Percentiles rank a stretch among this genome's conserved stretches.
Evolutionary conservation across 148 eudicot species (phyloP).

Genomic region (Chenopodium album): DNA sequence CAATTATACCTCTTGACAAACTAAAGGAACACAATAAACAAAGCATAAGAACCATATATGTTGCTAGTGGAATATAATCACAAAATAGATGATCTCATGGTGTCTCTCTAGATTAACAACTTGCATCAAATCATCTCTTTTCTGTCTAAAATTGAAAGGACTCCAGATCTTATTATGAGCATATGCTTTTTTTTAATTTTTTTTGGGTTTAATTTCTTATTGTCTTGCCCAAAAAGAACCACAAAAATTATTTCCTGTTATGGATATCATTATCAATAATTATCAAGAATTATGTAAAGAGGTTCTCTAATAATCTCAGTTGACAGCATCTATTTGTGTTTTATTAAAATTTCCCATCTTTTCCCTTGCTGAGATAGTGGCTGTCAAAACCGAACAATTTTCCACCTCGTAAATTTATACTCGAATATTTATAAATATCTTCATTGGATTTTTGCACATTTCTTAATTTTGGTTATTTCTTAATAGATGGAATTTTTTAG

Average conservation of each 20-base stretch:
- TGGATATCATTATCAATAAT: constrained; percentile 8
- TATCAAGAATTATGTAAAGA: not conserved
- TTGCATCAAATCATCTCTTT: constrained; percentile 15
- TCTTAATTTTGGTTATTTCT: too few relatives aligned
- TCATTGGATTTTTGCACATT: not conserved
- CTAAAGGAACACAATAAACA: not conserved
- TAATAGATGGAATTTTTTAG: too few relatives aligned
- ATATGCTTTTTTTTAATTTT: not conserved
- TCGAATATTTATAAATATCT: too few relatives aligned
- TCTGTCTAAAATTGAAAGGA: constrained; percentile 12
- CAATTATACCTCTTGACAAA: not conserved
- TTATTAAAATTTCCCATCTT: too few relatives aligned
- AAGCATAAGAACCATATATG: not conserved
- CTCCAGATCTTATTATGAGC: constrained; percentile 6
- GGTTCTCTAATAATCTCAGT: not conserved
- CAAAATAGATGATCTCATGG: not conserved
- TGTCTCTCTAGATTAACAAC: constrained; percentile 6
- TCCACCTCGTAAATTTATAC: not conserved
- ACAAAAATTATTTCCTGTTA: constrained; percentile 4
- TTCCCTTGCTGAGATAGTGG: not conserved
- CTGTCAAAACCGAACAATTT: not conserved
- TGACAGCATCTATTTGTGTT: not conserved
- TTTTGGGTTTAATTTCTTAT: not conserved
- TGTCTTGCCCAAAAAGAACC: constrained; percentile 9
- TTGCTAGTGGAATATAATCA: constrained; percentile 1